phyloP scores from a whole-genome alignment of 345 rosid species.

The Populus euphratica region DNA sequence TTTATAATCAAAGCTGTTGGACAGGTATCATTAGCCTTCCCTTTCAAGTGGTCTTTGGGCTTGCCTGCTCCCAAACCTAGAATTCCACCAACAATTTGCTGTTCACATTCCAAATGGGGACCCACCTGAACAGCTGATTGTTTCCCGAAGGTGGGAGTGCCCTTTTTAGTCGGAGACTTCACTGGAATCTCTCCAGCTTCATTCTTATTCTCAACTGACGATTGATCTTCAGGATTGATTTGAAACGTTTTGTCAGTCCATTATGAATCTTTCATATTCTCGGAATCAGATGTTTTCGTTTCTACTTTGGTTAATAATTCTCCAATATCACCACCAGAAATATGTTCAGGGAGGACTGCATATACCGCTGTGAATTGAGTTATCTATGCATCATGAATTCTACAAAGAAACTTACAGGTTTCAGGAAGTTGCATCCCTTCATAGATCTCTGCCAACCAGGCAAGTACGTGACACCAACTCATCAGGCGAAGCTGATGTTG shows the following conservation, averaged over 20 bases:
- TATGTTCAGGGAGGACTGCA: conserved; percentile 19
- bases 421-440: conserved; percentile 21
- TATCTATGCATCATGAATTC: conserved; percentile 34
- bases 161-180: conserved; percentile 19
- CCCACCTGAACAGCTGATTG: conserved; percentile 16
- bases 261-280: conserved; percentile 29
- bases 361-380: conserved; percentile 8
- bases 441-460: conserved; percentile 33
- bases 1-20: conserved; percentile 54
- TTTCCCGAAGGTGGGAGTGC: conserved; percentile 9
- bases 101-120: conserved; percentile 21
- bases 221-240: conserved; percentile 26
- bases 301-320: conserved; percentile 23
- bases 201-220: conserved; percentile 20
- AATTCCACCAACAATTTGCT: conserved; percentile 23
- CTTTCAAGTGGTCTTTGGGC: conserved; percentile 11
- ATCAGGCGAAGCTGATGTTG: conserved; percentile 17
- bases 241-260: conserved; percentile 18
- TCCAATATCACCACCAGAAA: conserved; percentile 20
- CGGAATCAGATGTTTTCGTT: conserved; percentile 20
- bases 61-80: conserved; percentile 20
- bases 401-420: conserved; percentile 31
- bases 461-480: conserved; percentile 35
- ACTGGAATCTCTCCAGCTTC: conserved; percentile 23
- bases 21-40: conserved; percentile 22